Conservation (phyloP, 352 stramenopile species). For the Pythium chondricola region DNA sequence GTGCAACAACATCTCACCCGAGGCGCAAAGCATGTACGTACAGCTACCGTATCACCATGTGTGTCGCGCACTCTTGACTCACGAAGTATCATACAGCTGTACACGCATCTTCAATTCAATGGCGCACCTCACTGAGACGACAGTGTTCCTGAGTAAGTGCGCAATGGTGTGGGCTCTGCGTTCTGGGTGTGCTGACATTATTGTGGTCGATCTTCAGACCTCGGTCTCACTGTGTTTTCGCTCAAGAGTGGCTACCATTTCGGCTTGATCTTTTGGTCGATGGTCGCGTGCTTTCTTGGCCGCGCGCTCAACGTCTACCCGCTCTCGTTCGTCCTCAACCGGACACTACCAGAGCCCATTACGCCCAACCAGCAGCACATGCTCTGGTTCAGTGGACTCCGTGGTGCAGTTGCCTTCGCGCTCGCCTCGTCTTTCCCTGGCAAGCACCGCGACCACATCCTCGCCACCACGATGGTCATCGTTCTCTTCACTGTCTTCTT, state of each 20-base stretch:
- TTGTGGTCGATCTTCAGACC: too few species aligned
- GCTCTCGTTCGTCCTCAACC: constrained; percentile 28
- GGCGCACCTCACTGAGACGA: constrained; percentile 61
- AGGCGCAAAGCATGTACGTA: constrained; percentile 25
- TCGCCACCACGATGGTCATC: constrained; percentile 72
- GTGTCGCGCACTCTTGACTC: too few species aligned
- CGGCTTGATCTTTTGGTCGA: constrained; percentile 45
- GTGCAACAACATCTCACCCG: constrained; percentile 27
- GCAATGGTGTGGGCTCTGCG: background rate
- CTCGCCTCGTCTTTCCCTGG: constrained; percentile 56
- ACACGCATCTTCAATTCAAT: constrained; percentile 44
- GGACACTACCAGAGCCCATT: constrained; percentile 7
- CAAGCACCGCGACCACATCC: constrained; percentile 35
- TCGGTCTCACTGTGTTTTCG: constrained; percentile 70
- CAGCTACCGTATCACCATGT: too few species aligned
- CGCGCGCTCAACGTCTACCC: constrained; percentile 65
- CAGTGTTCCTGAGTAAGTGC: constrained; percentile 58
- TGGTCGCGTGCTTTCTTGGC: constrained; percentile 48
- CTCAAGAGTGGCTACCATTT: constrained; percentile 31
- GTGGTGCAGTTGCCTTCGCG: constrained; percentile 75
- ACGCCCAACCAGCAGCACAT: constrained; percentile 53
- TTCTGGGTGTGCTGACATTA: too few species aligned
- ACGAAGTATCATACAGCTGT: too few species aligned
- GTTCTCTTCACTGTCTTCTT: constrained; percentile 79
- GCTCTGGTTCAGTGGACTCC: constrained; percentile 80